A percentile compares a stretch with the other conserved stretches of the same genome.
These are phyloP conservation scores for Kingdonia uniflora DNA, from an alignment of 164 flowering plant species.

Conservation along the genomic window DNA sequence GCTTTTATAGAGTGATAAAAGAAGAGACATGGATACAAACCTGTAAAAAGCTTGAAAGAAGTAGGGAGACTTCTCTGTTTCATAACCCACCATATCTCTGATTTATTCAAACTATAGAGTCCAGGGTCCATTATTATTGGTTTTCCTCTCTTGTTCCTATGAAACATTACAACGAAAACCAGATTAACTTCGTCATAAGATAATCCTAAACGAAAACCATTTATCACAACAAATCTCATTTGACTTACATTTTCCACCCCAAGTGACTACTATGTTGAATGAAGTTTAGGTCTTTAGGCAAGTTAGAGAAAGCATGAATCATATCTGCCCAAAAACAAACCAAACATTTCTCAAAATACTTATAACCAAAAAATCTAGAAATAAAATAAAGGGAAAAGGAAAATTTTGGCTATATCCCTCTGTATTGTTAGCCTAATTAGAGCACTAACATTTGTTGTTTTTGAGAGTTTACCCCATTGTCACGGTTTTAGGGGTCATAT, in stretches of 20 bases:
- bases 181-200: not conserved
- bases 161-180: conserved; percentile 1
- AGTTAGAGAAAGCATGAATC: conserved; percentile 59
- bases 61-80: conserved; percentile 75
- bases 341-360: not conserved
- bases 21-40: too few relatives aligned
- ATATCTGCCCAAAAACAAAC: conserved; percentile 45
- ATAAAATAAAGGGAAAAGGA: too few relatives aligned
- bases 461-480: too few relatives aligned
- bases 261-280: conserved; percentile 69
- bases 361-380: conserved; percentile 1
- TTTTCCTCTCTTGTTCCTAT: conserved; percentile 83
- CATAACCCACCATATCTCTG: conserved; percentile 80
- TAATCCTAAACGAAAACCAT: not conserved
- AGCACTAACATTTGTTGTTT: too few relatives aligned
- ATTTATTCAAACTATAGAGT: conserved; percentile 63
- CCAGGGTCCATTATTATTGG: conserved; percentile 89
- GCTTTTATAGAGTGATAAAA: too few relatives aligned
- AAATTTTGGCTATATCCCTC: too few relatives aligned
- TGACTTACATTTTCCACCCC: conserved; percentile 88
- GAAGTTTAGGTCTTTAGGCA: conserved; percentile 82
- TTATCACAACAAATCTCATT: not conserved
- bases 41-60: conserved; percentile 85
- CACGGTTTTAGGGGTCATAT: too few relatives aligned
- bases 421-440: too few relatives aligned